Conservation (phyloP, 805 yeast species). For the Hanseniaspora taiwanica region DNA sequence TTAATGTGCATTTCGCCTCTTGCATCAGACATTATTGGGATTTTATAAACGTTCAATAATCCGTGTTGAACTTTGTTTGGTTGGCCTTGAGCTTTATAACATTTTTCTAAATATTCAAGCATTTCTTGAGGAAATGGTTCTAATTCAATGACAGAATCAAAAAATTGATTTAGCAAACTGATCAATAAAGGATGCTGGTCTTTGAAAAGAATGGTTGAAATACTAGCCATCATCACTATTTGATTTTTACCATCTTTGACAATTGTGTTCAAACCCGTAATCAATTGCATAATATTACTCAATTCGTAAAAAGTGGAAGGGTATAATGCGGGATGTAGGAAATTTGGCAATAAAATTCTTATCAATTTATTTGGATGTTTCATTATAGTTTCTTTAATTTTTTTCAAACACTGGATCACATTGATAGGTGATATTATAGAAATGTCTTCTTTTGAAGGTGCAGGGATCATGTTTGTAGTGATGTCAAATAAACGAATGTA, state of each 20-base stretch:
- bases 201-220: slow-evolving; percentile 54
- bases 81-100: slow-evolving; percentile 45
- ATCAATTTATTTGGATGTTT: slow-evolving; percentile 36
- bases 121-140: slow-evolving; percentile 74
- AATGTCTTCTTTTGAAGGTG: slow-evolving; percentile 49
- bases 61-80: slow-evolving; percentile 80
- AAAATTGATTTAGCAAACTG: slow-evolving; percentile 41
- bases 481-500: slow-evolving; percentile 64
- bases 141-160: slow-evolving; percentile 58
- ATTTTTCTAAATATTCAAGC: slow-evolving; percentile 49
- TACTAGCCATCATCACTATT: slow-evolving; percentile 38
- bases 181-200: slow-evolving; percentile 28
- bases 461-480: slow-evolving; percentile 55
- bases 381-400: slow-evolving; percentile 32
- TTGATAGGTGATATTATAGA: slow-evolving; percentile 34
- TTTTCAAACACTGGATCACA: slow-evolving; percentile 22
- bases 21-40: slow-evolving; percentile 56
- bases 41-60: slow-evolving; percentile 56
- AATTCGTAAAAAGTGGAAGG: slow-evolving; percentile 36
- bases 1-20: slow-evolving; percentile 69
- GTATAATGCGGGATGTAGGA: slow-evolving; percentile 68
- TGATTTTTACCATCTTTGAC: slow-evolving; percentile 33
- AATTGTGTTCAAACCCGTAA: slow-evolving; percentile 45
- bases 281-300: slow-evolving; percentile 40
- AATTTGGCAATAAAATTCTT: slow-evolving; percentile 60